Percentiles rank a stretch among this genome's conserved stretches.
Evolutionary conservation across 1,284 basidiomycete genomes (phyloP).

Genomic region (Fomitopsis betulina): DNA sequence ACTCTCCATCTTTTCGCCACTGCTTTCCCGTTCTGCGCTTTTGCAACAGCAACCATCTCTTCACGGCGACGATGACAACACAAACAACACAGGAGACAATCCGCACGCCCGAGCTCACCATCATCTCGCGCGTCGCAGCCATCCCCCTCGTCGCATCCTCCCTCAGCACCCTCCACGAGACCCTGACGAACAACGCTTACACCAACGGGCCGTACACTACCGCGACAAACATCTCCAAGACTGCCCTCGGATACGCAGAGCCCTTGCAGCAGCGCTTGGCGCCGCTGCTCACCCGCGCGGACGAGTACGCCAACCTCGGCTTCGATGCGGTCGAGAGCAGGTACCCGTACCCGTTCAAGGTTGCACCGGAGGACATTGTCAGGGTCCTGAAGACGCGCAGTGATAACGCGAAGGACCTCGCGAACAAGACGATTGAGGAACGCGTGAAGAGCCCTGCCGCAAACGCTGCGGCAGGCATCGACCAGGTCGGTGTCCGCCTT

Average conservation of each 20-base stretch:
- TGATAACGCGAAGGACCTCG: conserved; percentile 49
- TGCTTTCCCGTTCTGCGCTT: background rate
- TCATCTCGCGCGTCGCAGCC: conserved; percentile 55
- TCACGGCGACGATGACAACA: conserved; percentile 32
- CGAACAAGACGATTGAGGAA: conserved; percentile 65
- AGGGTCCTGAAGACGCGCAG: conserved; percentile 53
- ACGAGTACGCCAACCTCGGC: conserved; percentile 65
- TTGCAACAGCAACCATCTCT: conserved; percentile 5
- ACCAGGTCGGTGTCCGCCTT: conserved; percentile 50
- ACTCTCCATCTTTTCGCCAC: conserved; percentile 7
- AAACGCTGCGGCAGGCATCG: conserved; percentile 61
- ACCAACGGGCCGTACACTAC: conserved; percentile 60
- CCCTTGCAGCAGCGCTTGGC: conserved; percentile 62
- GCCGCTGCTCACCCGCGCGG: conserved; percentile 58
- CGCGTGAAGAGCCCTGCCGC: conserved; percentile 59
- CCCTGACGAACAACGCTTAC: conserved; percentile 54
- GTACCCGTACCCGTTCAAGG: conserved; percentile 72
- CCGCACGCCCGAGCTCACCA: conserved; percentile 49
- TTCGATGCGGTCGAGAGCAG: conserved; percentile 68
- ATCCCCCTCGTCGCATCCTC: conserved; percentile 69
- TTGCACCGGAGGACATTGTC: conserved; percentile 61
- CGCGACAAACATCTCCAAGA: conserved; percentile 53
- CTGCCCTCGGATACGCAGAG: conserved; percentile 57
- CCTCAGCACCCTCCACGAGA: conserved; percentile 51
- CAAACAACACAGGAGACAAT: conserved; percentile 30